Percentiles rank a stretch among this genome's conserved stretches.
Conservation (phyloP, 306 rosid genomes). For the Malus sieversii region DNA sequence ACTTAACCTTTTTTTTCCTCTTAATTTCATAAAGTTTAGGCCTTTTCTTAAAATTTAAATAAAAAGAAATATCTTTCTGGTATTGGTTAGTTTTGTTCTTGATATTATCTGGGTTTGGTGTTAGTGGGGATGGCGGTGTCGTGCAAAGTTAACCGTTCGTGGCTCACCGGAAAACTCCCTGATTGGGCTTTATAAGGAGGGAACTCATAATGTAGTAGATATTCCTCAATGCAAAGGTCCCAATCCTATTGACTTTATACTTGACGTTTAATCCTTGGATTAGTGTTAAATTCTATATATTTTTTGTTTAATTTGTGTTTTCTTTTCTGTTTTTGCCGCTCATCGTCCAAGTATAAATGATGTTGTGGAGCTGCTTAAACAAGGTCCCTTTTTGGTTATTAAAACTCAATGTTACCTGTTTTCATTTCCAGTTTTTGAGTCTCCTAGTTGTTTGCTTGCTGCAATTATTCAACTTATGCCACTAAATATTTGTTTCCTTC, state of each 20-base stretch:
- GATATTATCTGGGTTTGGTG: background rate
- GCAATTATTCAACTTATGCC: no score
- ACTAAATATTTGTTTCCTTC: no score
- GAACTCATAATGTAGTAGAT: conserved; percentile 80
- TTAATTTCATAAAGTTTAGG: background rate
- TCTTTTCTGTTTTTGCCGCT: conserved; percentile 34
- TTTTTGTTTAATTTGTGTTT: background rate
- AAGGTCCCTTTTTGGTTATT: conserved; percentile 28
- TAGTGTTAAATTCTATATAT: background rate
- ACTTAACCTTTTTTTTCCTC: background rate
- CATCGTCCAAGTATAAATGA: conserved; percentile 95
- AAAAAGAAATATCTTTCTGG: background rate
- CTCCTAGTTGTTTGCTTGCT: no score
- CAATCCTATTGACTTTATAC: background rate
- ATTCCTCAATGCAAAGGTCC: conserved; percentile 43
- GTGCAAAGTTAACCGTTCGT: conserved; percentile 78
- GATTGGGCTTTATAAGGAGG: conserved; percentile 68
- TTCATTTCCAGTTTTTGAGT: no score
- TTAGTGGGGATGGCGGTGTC: conserved; percentile 94
- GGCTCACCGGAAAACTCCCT: conserved; percentile 58
- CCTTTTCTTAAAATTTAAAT: no score
- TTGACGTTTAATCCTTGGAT: background rate
- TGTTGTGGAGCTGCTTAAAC: conserved; percentile 61
- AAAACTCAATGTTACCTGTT: no score
- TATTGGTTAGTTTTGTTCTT: background rate